A percentile compares a stretch with the other conserved stretches of the same genome.
Conservation (phyloP, 2,329 filamentous ascomycete species). For the Colletotrichum tabaci region DNA sequence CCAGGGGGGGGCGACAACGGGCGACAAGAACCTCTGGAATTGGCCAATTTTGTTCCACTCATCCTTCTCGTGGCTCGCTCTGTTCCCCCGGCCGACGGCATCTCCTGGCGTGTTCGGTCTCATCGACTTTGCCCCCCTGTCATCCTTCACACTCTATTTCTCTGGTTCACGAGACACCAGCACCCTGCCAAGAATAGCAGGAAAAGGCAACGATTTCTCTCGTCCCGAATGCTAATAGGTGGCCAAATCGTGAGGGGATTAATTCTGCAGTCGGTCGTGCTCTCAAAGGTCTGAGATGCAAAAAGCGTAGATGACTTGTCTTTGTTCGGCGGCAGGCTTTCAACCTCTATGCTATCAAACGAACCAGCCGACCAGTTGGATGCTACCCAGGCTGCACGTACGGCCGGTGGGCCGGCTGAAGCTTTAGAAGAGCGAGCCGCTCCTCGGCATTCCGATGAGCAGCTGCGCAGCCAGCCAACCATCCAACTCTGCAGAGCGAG, state of each 20-base stretch:
- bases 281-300: slow-evolving; percentile 16
- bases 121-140: slow-evolving; percentile 23
- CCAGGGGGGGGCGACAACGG: slow-evolving; percentile 30
- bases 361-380: background rate
- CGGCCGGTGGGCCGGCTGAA: slow-evolving; percentile 13
- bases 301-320: slow-evolving; percentile 39
- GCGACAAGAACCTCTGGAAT: slow-evolving; percentile 36
- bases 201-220: background rate
- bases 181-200: slow-evolving; percentile 8
- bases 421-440: slow-evolving; percentile 20
- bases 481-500: slow-evolving; percentile 42
- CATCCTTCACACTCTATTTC: slow-evolving; percentile 1
- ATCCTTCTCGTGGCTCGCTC: slow-evolving; percentile 34
- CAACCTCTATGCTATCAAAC: slow-evolving; percentile 25
- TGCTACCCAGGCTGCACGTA: slow-evolving; percentile 12
- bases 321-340: slow-evolving; percentile 34
- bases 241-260: background rate
- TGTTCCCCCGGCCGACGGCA: slow-evolving; percentile 37
- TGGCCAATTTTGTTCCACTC: slow-evolving; percentile 38
- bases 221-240: background rate
- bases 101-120: slow-evolving; percentile 39
- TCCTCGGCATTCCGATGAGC: slow-evolving; percentile 18
- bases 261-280: slow-evolving; percentile 10
- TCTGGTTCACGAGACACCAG: slow-evolving; percentile 14
- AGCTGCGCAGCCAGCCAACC: slow-evolving; percentile 25